phyloP scores from a whole-genome alignment of 768 basidiomycete species.

The Trametes meyenii region DNA sequence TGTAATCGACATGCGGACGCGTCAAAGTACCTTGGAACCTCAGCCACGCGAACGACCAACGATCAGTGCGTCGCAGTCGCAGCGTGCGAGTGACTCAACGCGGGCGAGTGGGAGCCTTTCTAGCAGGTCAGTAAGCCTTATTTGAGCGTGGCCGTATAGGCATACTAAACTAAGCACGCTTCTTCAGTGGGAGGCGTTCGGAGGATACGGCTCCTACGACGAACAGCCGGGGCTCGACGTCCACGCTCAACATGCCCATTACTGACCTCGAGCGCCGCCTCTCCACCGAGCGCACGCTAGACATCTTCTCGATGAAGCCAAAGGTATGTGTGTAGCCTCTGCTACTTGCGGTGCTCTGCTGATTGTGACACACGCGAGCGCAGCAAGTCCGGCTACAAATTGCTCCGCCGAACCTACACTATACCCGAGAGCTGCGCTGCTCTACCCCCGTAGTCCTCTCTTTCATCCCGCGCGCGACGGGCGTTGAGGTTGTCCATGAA shows the following conservation, averaged over 20 bases:
- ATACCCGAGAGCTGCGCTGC: slow-evolving; percentile 73
- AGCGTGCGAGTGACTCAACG: slow-evolving; percentile 30
- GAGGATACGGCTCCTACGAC: slow-evolving; percentile 61
- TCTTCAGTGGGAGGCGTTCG: slow-evolving; percentile 57
- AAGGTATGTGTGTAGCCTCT: slow-evolving; percentile 58
- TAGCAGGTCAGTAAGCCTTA: slow-evolving; percentile 51
- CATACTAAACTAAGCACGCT: background rate
- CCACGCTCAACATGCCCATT: slow-evolving; percentile 58
- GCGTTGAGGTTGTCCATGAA: slow-evolving; percentile 71
- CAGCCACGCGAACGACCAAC: slow-evolving; percentile 14
- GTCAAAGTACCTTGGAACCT: slow-evolving; percentile 28
- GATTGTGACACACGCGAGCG: slow-evolving; percentile 8
- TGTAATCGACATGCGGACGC: slow-evolving; percentile 56
- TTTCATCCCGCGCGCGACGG: slow-evolving; percentile 77
- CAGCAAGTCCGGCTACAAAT: slow-evolving; percentile 93
- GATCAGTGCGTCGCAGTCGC: slow-evolving; percentile 24
- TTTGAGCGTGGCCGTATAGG: slow-evolving; percentile 8
- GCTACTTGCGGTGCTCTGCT: slow-evolving; percentile 4
- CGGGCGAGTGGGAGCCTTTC: slow-evolving; percentile 47
- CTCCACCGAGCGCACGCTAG: slow-evolving; percentile 75
- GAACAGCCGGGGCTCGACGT: slow-evolving; percentile 52
- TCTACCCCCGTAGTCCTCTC: slow-evolving; percentile 73
- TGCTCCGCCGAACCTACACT: slow-evolving; percentile 75
- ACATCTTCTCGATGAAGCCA: slow-evolving; percentile 94
- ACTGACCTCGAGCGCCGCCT: slow-evolving; percentile 82